phyloP scores from a whole-genome alignment of 495 filamentous ascomycete species.

The Aspergillus ellipticus region DNA sequence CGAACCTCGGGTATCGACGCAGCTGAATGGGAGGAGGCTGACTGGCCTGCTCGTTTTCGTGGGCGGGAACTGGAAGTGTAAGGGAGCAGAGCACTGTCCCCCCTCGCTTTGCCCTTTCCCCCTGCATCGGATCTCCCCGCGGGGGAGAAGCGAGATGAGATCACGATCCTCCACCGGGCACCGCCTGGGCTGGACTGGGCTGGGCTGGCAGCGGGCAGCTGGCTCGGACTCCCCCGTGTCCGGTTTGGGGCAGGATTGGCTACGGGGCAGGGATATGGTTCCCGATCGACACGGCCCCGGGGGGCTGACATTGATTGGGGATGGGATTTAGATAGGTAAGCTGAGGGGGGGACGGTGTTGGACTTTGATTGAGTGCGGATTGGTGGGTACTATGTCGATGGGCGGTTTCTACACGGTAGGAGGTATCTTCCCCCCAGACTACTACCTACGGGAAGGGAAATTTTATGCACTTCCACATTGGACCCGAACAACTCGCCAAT shows the following conservation, averaged over 20 bases:
- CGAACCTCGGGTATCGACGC: conserved; percentile 16
- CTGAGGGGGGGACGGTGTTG: background rate
- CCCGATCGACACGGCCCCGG: conserved; percentile 20
- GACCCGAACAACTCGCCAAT: no score
- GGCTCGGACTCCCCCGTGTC: background rate
- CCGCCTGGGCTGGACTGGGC: background rate
- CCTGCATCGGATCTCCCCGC: conserved; percentile 22
- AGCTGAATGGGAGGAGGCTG: background rate
- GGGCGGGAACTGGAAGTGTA: background rate
- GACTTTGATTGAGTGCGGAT: no score
- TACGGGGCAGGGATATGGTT: conserved; percentile 16
- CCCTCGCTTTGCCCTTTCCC: background rate
- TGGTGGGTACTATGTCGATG: no score
- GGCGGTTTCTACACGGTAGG: no score
- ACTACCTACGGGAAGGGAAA: no score
- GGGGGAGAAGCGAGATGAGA: conserved; percentile 12
- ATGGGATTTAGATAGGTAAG: background rate
- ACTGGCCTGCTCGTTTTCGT: conserved; percentile 3
- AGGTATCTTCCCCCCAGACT: no score
- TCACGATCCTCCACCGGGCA: conserved; percentile 3
- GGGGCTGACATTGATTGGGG: no score
- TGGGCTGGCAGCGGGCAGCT: background rate
- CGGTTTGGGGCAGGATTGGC: conserved; percentile 10
- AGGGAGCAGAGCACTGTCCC: background rate
- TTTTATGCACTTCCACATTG: no score